Percentiles rank a stretch among this genome's conserved stretches.
Evolutionary conservation across 257 asterid genomes (phyloP).

Genomic region (Coffea eugenioides): DNA sequence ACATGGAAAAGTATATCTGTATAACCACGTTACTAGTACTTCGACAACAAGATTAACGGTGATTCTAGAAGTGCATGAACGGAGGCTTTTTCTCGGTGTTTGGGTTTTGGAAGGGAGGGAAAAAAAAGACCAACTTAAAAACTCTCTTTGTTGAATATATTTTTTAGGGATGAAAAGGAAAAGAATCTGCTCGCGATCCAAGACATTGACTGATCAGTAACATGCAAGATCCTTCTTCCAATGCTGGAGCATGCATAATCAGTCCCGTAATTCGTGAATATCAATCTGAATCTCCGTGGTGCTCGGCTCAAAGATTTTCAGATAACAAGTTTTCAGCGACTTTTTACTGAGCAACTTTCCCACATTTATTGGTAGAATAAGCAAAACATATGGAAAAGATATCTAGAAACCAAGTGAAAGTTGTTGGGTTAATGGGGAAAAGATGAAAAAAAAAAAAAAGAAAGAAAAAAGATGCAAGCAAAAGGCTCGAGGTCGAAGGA

Average conservation of each 20-base stretch:
- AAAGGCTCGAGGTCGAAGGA: background rate
- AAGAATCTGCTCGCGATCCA: background rate
- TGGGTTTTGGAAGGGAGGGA: background rate
- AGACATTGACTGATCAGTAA: constrained; percentile 5
- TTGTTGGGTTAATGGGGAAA: background rate
- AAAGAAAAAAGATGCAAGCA: background rate
- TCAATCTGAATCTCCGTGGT: background rate
- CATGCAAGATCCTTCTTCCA: constrained; percentile 16
- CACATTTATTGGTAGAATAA: background rate
- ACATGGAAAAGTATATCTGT: no score
- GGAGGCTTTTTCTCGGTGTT: background rate
- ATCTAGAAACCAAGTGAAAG: background rate
- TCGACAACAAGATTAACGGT: no score
- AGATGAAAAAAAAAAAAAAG: background rate
- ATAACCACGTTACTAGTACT: no score
- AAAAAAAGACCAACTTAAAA: background rate
- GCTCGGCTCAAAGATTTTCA: background rate
- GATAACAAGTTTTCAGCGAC: background rate
- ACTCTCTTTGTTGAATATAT: background rate
- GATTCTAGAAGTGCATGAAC: no score
- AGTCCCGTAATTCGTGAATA: background rate
- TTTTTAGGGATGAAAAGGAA: background rate
- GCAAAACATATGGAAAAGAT: background rate
- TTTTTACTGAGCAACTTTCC: background rate
- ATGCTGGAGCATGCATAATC: background rate